phyloP scores from a whole-genome alignment of 305 asterid species.

The Salvia sclarea region DNA sequence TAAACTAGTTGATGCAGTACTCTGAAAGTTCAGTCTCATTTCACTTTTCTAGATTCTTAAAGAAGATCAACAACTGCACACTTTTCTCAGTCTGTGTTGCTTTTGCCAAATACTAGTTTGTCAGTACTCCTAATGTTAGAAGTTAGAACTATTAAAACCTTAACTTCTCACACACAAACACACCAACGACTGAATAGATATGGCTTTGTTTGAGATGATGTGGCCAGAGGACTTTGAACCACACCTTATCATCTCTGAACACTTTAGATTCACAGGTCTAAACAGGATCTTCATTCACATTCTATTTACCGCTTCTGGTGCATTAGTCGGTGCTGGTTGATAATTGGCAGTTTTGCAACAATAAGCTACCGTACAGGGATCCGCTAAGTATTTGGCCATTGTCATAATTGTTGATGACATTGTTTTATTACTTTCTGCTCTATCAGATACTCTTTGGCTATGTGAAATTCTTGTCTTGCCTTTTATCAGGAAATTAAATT shows the following conservation, averaged over 20 bases:
- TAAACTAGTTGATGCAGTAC: no score
- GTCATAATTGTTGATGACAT: background rate
- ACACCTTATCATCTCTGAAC: background rate
- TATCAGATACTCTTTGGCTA: background rate
- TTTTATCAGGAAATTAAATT: slow-evolving; percentile 3
- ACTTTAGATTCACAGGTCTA: background rate
- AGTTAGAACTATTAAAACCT: background rate
- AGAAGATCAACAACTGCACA: no score
- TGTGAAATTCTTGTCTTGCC: background rate
- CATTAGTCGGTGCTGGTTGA: background rate
- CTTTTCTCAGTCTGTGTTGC: background rate
- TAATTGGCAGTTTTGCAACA: slow-evolving; percentile 9
- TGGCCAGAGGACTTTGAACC: slow-evolving; percentile 1
- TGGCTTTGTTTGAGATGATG: background rate
- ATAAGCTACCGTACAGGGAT: background rate
- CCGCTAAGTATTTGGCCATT: background rate
- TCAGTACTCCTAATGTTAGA: no score
- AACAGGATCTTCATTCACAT: background rate
- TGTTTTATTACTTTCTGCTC: background rate
- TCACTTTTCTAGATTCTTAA: no score
- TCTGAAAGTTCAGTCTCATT: no score
- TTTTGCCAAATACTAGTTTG: background rate
- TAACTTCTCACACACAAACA: background rate
- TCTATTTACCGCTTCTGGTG: background rate
- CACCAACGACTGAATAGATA: background rate